Conservation (phyloP, 129 eudicot species). For the Pulicaria dysenterica region DNA sequence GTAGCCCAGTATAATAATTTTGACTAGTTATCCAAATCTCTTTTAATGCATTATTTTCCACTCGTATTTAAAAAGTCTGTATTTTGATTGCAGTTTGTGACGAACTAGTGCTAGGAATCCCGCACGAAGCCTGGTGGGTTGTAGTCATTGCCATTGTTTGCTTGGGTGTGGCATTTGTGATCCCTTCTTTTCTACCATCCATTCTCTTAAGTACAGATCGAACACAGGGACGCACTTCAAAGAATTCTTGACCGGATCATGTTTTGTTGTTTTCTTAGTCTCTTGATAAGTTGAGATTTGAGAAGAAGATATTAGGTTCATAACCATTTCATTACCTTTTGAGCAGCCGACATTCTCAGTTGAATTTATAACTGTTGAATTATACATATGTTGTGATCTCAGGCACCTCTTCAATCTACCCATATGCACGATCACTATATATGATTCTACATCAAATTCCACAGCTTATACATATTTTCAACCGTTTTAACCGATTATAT, state of each 20-base stretch:
- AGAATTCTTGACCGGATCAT: constrained; percentile 47
- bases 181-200: constrained; percentile 70
- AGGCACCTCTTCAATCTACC: too few species aligned
- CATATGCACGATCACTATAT: too few species aligned
- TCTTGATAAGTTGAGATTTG: constrained; percentile 8
- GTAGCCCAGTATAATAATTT: neutral
- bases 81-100: constrained; percentile 75
- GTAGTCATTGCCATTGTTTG: constrained; percentile 60
- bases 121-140: constrained; percentile 84
- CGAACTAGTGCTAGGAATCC: constrained; percentile 79
- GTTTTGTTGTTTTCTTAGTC: constrained; percentile 1
- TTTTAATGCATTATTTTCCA: neutral
- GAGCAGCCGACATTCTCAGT: too few species aligned
- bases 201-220: constrained; percentile 41
- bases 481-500: too few species aligned
- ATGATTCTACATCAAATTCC: too few species aligned
- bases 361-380: too few species aligned
- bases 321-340: neutral
- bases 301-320: too few species aligned
- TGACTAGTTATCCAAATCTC: neutral
- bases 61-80: neutral
- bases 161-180: constrained; percentile 59
- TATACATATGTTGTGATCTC: too few species aligned
- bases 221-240: constrained; percentile 35
- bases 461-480: too few species aligned